Conservation (phyloP, 1,284 basidiomycete species). For the Tilletia setariae region DNA sequence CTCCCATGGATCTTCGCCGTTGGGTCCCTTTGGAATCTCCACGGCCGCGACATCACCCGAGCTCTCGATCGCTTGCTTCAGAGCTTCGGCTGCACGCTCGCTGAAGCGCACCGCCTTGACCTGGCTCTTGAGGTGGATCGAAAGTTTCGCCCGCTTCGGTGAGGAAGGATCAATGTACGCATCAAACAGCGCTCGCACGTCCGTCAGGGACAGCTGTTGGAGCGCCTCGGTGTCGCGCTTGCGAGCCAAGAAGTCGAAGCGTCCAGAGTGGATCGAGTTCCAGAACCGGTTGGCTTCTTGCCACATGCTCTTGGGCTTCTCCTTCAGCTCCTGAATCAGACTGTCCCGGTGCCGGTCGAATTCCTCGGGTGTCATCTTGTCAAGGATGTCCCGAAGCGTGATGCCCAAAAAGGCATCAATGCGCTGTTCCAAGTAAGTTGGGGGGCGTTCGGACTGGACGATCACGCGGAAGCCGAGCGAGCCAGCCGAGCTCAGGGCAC, state of each 20-base stretch:
- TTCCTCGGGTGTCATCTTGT: constrained; percentile 40
- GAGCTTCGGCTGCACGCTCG: constrained; percentile 65
- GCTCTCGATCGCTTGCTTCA: constrained; percentile 62
- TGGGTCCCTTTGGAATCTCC: constrained; percentile 60
- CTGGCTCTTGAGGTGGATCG: constrained; percentile 56
- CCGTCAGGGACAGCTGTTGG: constrained; percentile 67
- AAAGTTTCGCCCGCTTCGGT: constrained; percentile 35
- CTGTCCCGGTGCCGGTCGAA: constrained; percentile 43
- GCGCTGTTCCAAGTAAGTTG: constrained; percentile 80
- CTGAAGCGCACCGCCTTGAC: constrained; percentile 65
- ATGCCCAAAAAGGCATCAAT: constrained; percentile 78
- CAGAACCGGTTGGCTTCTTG: constrained; percentile 57
- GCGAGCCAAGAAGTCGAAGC: constrained; percentile 57
- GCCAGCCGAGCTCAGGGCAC: constrained; percentile 54
- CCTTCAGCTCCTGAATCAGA: constrained; percentile 49
- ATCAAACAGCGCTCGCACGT: constrained; percentile 74
- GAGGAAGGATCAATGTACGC: constrained; percentile 62
- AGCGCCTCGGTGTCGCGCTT: constrained; percentile 69
- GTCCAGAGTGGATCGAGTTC: constrained; percentile 65
- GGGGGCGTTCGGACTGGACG: constrained; percentile 82
- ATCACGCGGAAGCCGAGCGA: constrained; percentile 78
- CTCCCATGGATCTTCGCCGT: constrained; percentile 44
- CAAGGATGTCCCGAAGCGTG: constrained; percentile 61
- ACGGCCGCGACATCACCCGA: constrained; percentile 54
- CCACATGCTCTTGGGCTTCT: constrained; percentile 48